Percentiles rank a stretch among this genome's conserved stretches.
These are phyloP conservation scores for Cystobasidium sp. DNA, from an alignment of 1,284 basidiomycete species.

Conservation along the genomic window DNA sequence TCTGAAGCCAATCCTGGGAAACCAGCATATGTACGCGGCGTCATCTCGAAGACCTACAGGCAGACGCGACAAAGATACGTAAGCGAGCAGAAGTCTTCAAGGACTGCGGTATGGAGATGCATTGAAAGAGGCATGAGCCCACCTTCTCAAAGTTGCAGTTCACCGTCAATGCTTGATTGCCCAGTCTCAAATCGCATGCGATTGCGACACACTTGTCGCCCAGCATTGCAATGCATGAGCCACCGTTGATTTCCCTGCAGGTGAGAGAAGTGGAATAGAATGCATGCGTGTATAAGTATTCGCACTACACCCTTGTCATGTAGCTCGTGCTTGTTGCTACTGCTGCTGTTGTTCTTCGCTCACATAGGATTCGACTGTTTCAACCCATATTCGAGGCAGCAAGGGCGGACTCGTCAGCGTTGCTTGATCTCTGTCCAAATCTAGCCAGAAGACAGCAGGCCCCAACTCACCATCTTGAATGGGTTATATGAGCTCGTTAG, in stretches of 20 bases:
- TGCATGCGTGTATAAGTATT: not conserved
- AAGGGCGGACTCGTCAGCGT: slow-evolving; percentile 30
- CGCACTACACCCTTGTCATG: no score
- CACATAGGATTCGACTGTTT: slow-evolving; percentile 43
- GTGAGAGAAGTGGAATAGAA: not conserved
- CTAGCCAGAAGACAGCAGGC: not conserved
- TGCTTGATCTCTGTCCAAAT: not conserved
- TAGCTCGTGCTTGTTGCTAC: not conserved
- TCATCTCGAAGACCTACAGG: slow-evolving; percentile 84
- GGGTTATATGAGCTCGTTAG: not conserved
- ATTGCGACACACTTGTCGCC: slow-evolving; percentile 99
- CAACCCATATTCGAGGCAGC: not conserved
- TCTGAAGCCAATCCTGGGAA: slow-evolving; percentile 93
- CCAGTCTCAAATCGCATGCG: slow-evolving; percentile 90
- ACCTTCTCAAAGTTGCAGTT: slow-evolving; percentile 95
- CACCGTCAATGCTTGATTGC: slow-evolving; percentile 85
- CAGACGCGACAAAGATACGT: not conserved
- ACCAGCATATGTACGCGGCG: slow-evolving; percentile 89
- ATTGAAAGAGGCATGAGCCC: slow-evolving; percentile 42
- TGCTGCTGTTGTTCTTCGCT: slow-evolving; percentile 1
- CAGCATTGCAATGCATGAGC: slow-evolving; percentile 97
- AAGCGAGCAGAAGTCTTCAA: not conserved
- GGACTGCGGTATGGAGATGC: not conserved
- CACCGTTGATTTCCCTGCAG: slow-evolving; percentile 77
- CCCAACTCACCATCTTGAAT: slow-evolving; percentile 11